Percentiles rank a stretch among this genome's conserved stretches.
phyloP scores from a whole-genome alignment of 371 early-diverging fungal genomes.

The Lichtheimia hyalospora region DNA sequence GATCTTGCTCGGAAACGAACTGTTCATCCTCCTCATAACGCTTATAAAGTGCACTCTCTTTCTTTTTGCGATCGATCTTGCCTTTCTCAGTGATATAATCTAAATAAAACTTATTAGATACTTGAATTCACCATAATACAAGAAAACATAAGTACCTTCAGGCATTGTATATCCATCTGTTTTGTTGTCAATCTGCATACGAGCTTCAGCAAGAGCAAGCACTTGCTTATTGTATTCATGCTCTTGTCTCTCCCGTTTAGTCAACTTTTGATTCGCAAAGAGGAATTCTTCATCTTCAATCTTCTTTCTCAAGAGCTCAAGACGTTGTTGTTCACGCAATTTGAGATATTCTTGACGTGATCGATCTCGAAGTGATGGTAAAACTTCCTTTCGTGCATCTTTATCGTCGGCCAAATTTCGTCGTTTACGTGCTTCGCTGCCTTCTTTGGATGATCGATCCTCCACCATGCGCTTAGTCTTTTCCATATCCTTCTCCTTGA shows the following conservation, averaged over 20 bases:
- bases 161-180: constrained; percentile 92
- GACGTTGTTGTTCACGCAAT: constrained; percentile 81
- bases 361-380: constrained; percentile 77
- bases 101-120: not conserved
- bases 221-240: constrained; percentile 84
- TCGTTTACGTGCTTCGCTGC: constrained; percentile 69
- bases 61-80: constrained; percentile 90
- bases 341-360: constrained; percentile 91
- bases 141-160: constrained; percentile 61
- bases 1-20: constrained; percentile 90
- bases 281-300: constrained; percentile 88
- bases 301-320: constrained; percentile 74
- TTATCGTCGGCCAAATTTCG: constrained; percentile 83
- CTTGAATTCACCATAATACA: no score
- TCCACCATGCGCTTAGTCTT: constrained; percentile 79
- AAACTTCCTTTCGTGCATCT: constrained; percentile 58
- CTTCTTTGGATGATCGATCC: constrained; percentile 77
- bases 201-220: constrained; percentile 80
- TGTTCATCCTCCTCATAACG: constrained; percentile 85
- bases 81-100: constrained; percentile 93
- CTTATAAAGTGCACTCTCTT: constrained; percentile 81
- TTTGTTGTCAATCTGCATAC: constrained; percentile 74
- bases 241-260: constrained; percentile 74
- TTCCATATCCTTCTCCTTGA: constrained; percentile 83
- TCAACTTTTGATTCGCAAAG: constrained; percentile 76